A percentile compares a stretch with the other conserved stretches of the same genome.
These are phyloP conservation scores for Phialophora expanda DNA, from an alignment of 2,329 filamentous ascomycete genomes.

Conservation along the genomic window DNA sequence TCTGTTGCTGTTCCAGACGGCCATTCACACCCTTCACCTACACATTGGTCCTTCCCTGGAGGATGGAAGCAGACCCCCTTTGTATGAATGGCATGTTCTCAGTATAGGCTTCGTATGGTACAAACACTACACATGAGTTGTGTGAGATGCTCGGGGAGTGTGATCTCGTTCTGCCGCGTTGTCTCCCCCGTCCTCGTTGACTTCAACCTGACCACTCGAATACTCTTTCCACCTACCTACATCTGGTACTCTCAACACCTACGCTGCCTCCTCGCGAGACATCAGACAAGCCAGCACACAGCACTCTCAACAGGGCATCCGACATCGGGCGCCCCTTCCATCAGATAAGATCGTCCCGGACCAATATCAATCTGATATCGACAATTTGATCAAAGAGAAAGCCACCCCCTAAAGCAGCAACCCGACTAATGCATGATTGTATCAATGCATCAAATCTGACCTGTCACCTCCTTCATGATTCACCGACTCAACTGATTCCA, in stretches of 20 bases:
- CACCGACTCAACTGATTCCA: not conserved
- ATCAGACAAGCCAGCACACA: no score
- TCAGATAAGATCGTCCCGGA: not conserved
- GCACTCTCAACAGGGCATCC: not conserved
- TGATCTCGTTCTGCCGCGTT: not conserved
- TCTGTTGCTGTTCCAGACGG: no score
- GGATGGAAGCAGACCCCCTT: not conserved
- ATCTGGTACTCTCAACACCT: not conserved
- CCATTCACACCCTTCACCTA: not conserved
- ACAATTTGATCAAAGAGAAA: no score
- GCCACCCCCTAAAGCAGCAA: not conserved
- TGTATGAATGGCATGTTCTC: conserved; percentile 5
- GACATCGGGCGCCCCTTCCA: not conserved
- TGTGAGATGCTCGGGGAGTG: not conserved
- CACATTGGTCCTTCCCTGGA: not conserved
- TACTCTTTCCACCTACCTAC: not conserved
- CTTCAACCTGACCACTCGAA: not conserved
- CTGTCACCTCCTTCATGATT: not conserved
- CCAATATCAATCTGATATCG: conserved; percentile 7
- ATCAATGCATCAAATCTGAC: not conserved
- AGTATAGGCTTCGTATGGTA: conserved; percentile 4
- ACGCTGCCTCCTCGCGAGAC: not conserved
- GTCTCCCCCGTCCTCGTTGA: not conserved
- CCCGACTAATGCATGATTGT: not conserved
- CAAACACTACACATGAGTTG: conserved; percentile 1